Percentiles rank a stretch among this genome's conserved stretches.
Evolutionary conservation across 371 early-diverging fungal species (phyloP).

Genomic region (Rhizomucor pusillus): DNA sequence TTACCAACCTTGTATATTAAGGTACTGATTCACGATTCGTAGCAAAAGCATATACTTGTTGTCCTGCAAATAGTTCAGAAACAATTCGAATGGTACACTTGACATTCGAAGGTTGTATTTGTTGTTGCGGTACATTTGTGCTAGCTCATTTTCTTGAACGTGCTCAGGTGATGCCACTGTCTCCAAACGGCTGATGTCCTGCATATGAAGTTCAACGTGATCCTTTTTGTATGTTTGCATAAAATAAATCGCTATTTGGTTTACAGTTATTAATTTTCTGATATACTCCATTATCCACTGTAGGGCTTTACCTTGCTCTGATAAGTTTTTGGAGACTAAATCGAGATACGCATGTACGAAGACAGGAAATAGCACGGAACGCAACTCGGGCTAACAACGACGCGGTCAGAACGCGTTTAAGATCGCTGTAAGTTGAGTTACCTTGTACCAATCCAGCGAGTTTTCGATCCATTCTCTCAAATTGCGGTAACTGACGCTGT

Average conservation of each 20-base stretch:
- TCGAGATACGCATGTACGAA: constrained; percentile 96
- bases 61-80: constrained; percentile 92
- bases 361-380: constrained; percentile 87
- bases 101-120: constrained; percentile 92
- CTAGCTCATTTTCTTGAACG: constrained; percentile 78
- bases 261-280: neutral
- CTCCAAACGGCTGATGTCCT: constrained; percentile 64
- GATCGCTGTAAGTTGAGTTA: constrained; percentile 14
- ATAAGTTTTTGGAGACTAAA: constrained; percentile 62
- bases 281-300: neutral
- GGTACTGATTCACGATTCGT: constrained; percentile 92
- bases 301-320: constrained; percentile 63
- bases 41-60: constrained; percentile 85
- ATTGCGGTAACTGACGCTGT: constrained; percentile 72
- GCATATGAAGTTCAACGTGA: constrained; percentile 71
- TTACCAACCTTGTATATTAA: constrained; percentile 79
- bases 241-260: constrained; percentile 52
- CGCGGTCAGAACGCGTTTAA: neutral
- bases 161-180: constrained; percentile 75
- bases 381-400: constrained; percentile 74
- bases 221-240: constrained; percentile 74
- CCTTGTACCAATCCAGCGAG: constrained; percentile 92
- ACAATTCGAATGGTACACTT: constrained; percentile 88
- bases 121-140: constrained; percentile 76
- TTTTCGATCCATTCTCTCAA: constrained; percentile 93